Evolutionary conservation across 1,139 yeast genomes (phyloP), one percentile per base, ranked within the genome.

Genomic region (Diutina sp.): DNA sequence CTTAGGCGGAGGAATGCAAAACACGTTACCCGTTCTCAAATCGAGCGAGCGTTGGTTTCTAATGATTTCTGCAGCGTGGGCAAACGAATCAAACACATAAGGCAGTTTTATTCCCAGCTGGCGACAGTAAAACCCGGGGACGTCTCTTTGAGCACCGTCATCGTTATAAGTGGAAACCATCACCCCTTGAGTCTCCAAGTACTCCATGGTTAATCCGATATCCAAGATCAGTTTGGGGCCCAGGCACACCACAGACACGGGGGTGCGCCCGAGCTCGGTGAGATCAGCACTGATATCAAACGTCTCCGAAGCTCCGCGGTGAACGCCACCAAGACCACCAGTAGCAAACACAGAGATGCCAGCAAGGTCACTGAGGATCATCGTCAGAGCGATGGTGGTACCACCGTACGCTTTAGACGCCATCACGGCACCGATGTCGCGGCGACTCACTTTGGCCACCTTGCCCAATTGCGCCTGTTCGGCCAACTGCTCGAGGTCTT

Each of bases 271-370:
- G 58, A 90, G 74, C 65, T 90, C 97, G 47, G 89, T 90, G 61
- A 90, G 77, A 68, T 90, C 97, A 4, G 96, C 96, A 61, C 93
- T 85, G 30, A 90, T 75, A 68, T 90, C 97, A 82, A 88, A 80
- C 1, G 91, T 83, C 41, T 69, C 61, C 57, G 87, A 85, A 7
- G 87, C 95, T 12, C 87, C 88, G 58, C 90, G 77, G 64, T 90
- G 96, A 14, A 90, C 96, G 16, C 97, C 97, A 8, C 97, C 97
- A 32, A 90, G 75, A 0, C 97, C 97, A 47, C 97, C 97, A 2
- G 97, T 90, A 1, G 95, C 95, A 75, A 90, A 90, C 25, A 90
- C 90, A 61, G 80, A 78, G 62, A 90, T 87, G 0, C 95, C 95
- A 0, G 91, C 91, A 65, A 72, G 65, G 57, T 84, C 76, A 0